These are phyloP conservation scores for Macadamia integrifolia DNA, from an alignment of 164 flowering plant genomes.

Conservation along the genomic window DNA sequence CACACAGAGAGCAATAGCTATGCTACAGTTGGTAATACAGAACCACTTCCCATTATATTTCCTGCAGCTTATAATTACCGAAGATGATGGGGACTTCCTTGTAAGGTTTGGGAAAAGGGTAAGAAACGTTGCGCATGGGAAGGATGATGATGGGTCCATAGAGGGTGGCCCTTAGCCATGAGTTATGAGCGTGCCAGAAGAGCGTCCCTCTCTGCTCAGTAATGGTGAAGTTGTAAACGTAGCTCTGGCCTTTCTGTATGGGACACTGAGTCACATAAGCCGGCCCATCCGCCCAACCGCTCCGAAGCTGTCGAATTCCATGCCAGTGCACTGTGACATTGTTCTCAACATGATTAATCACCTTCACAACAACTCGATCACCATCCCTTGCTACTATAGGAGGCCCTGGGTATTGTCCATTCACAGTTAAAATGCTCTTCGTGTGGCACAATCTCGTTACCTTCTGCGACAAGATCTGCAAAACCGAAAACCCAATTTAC, in stretches of 20 bases:
- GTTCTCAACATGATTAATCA: slow-evolving; percentile 49
- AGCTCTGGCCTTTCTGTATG: slow-evolving; percentile 52
- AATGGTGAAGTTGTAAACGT: slow-evolving; percentile 57
- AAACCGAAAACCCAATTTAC: neutral
- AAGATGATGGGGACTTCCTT: slow-evolving; percentile 60
- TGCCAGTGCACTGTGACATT: slow-evolving; percentile 66
- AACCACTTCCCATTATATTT: too few species aligned
- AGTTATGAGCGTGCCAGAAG: slow-evolving; percentile 54
- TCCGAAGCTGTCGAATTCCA: slow-evolving; percentile 52
- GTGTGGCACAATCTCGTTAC: slow-evolving; percentile 62
- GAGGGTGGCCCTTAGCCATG: slow-evolving; percentile 56
- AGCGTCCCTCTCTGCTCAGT: slow-evolving; percentile 59
- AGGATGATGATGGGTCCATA: slow-evolving; percentile 63
- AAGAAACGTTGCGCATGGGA: slow-evolving; percentile 40
- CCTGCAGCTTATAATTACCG: slow-evolving; percentile 23
- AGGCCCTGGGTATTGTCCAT: slow-evolving; percentile 69
- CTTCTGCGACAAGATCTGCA: slow-evolving; percentile 52
- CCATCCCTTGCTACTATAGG: slow-evolving; percentile 61
- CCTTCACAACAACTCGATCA: slow-evolving; percentile 50
- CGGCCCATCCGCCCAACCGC: slow-evolving; percentile 71
- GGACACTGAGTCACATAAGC: slow-evolving; percentile 67
- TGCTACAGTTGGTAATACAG: too few species aligned
- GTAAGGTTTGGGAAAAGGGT: slow-evolving; percentile 50
- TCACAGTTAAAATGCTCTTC: slow-evolving; percentile 56
- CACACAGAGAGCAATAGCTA: too few species aligned